Evolutionary conservation across 176 grass and related monocot species (phyloP).

Genomic region (Hyparrhenia diplandra): DNA sequence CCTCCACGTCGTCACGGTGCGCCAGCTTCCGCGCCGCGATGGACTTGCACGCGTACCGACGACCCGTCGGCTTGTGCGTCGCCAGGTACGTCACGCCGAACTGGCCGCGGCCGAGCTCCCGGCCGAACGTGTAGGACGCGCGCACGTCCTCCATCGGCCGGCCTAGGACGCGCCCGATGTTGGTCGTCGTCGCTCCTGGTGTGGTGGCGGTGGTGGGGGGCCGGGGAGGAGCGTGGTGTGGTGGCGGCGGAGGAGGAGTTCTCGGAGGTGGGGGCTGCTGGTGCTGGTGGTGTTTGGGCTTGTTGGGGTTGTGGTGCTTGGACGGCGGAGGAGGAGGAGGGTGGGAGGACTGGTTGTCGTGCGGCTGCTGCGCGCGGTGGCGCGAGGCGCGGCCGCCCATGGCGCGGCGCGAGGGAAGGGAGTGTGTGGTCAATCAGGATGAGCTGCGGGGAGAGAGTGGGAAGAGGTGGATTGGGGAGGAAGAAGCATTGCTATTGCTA

Average conservation of each 20-base stretch:
- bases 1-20: slow-evolving; percentile 67
- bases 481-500: too few relatives aligned
- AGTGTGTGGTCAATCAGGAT: not conserved
- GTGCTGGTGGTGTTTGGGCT: not conserved
- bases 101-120: slow-evolving; percentile 75
- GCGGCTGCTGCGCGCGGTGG: slow-evolving; percentile 22
- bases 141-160: slow-evolving; percentile 83
- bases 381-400: slow-evolving; percentile 85
- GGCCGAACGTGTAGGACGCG: slow-evolving; percentile 67
- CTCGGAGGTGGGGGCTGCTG: not conserved
- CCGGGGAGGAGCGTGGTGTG: not conserved
- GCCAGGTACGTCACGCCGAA: slow-evolving; percentile 94
- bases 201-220: too few relatives aligned
- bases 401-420: not conserved
- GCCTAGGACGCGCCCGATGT: slow-evolving; percentile 52
- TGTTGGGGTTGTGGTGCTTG: not conserved
- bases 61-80: slow-evolving; percentile 52
- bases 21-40: slow-evolving; percentile 79
- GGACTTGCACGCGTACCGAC: slow-evolving; percentile 78
- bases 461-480: too few relatives aligned
- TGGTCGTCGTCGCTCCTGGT: too few relatives aligned
- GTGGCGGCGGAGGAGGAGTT: not conserved
- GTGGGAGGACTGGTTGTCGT: not conserved
- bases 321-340: not conserved
- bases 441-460: too few relatives aligned